Percentiles rank a stretch among this genome's conserved stretches.
phyloP scores from a whole-genome alignment of 2,329 filamentous ascomycete species.

The Colletotrichum liriopes region DNA sequence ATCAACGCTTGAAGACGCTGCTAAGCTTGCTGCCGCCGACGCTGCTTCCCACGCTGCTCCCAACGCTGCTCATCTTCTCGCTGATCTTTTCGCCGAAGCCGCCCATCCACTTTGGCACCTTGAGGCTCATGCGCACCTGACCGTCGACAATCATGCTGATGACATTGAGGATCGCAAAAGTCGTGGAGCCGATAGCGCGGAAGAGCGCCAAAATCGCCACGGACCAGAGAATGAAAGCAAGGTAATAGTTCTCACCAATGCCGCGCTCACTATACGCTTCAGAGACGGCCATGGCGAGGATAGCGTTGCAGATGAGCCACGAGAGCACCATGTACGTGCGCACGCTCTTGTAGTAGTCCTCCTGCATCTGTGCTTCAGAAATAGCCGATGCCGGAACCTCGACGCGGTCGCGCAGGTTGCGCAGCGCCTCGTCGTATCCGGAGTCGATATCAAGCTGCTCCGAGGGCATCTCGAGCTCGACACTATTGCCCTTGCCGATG shows the following conservation, averaged over 20 bases:
- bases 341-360: conserved; percentile 98
- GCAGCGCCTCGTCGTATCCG: conserved; percentile 95
- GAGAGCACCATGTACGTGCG: conserved; percentile 97
- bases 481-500: conserved; percentile 80
- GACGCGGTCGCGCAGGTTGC: conserved; percentile 93
- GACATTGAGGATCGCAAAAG: conserved; percentile 87
- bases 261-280: conserved; percentile 84
- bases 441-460: conserved; percentile 99
- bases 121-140: conserved; percentile 74
- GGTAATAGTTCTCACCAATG: conserved; percentile 88
- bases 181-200: conserved; percentile 84
- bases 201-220: conserved; percentile 91
- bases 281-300: conserved; percentile 92
- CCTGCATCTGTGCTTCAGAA: conserved; percentile 88
- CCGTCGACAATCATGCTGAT: conserved; percentile 91
- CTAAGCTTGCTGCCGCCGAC: conserved; percentile 37
- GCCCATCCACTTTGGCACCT: conserved; percentile 66
- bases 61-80: conserved; percentile 66
- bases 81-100: conserved; percentile 63
- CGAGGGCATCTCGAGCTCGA: conserved; percentile 97
- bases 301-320: conserved; percentile 94
- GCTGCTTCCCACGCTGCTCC: conserved; percentile 58
- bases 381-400: conserved; percentile 78
- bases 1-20: conserved; percentile 35
- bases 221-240: conserved; percentile 93